Conservation (phyloP, 129 eudicot species). For the Artemisia annua region DNA sequence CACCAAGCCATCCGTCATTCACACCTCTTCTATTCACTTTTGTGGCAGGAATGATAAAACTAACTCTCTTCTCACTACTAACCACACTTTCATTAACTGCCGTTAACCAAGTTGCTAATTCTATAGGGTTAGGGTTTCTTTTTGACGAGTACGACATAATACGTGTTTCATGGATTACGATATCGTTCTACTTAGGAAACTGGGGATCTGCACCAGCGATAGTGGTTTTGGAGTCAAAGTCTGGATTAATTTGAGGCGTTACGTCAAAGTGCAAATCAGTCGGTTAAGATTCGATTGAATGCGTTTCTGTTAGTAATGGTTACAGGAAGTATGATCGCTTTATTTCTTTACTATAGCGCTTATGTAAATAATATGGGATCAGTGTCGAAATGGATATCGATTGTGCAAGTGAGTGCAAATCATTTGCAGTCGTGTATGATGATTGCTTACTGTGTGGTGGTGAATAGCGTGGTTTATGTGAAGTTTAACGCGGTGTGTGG, state of each 20-base stretch:
- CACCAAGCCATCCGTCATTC: neutral
- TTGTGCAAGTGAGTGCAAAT: too few species aligned
- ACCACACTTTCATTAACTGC: neutral
- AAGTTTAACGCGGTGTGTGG: too few species aligned
- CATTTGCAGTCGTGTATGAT: too few species aligned
- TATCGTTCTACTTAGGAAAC: neutral
- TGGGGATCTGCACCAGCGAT: neutral
- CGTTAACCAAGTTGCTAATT: too few species aligned
- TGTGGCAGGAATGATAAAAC: neutral
- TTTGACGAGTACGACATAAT: too few species aligned
- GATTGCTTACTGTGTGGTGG: too few species aligned
- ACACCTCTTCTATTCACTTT: neutral
- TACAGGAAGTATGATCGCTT: neutral
- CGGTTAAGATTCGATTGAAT: neutral
- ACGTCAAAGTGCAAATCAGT: neutral
- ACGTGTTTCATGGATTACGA: neutral
- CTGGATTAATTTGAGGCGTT: neutral
- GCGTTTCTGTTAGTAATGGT: neutral
- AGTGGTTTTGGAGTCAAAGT: neutral
- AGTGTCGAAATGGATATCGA: too few species aligned
- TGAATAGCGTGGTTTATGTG: too few species aligned
- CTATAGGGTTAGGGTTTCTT: neutral
- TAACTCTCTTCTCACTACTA: neutral
- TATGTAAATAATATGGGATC: too few species aligned
- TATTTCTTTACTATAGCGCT: too few species aligned